Conservation (phyloP, 768 basidiomycete species). For the Pleurotus tuber-regium region DNA sequence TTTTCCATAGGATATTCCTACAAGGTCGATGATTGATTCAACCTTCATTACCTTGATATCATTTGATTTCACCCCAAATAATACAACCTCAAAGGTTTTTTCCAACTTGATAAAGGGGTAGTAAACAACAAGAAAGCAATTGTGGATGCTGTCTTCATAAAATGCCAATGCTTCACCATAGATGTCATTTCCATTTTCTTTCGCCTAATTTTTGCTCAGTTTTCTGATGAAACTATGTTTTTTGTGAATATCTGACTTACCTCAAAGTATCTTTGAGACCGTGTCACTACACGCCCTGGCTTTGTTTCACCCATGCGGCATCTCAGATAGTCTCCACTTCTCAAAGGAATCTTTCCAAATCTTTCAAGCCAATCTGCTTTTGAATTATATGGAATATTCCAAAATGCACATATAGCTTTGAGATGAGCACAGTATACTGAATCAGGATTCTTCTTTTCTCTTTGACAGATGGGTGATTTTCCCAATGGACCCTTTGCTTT, state of each 20-base stretch:
- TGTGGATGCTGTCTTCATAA: slow-evolving; percentile 4
- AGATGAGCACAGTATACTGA: slow-evolving; percentile 1
- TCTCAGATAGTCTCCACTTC: slow-evolving; percentile 11
- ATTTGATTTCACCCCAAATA: slow-evolving; percentile 8
- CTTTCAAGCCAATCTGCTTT: slow-evolving; percentile 9
- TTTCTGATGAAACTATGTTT: not conserved
- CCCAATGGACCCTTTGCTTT: not conserved
- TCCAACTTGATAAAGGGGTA: slow-evolving; percentile 10
- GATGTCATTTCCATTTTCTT: no score
- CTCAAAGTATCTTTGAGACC: slow-evolving; percentile 15
- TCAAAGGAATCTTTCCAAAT: slow-evolving; percentile 14
- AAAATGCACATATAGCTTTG: slow-evolving; percentile 12
- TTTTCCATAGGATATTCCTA: slow-evolving; percentile 14
- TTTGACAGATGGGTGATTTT: not conserved
- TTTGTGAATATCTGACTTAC: slow-evolving; percentile 1
- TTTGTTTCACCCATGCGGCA: slow-evolving; percentile 12
- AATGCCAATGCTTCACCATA: slow-evolving; percentile 20
- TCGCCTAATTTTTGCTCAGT: no score
- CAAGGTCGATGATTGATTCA: not conserved
- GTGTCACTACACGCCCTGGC: not conserved
- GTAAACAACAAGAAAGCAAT: slow-evolving; percentile 3
- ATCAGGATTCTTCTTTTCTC: not conserved
- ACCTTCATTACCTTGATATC: not conserved
- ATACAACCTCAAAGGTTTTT: slow-evolving; percentile 1
- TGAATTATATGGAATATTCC: slow-evolving; percentile 10